Conservation (phyloP, 179 eudicot genomes). For the Drosera spatulata region DNA sequence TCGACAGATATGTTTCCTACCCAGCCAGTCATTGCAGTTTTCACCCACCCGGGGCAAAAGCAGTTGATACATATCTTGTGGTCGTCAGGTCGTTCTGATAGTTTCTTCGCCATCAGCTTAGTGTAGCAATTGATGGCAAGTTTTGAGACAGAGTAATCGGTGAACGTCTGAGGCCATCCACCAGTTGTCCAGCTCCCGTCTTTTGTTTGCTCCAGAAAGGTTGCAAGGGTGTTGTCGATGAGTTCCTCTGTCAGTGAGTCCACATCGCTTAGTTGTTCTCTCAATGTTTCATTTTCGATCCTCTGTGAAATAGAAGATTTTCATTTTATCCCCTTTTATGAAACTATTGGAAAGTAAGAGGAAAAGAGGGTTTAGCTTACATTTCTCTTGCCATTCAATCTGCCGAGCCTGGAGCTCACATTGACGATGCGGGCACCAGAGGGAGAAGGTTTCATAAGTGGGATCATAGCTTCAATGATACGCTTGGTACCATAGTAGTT, state of each 20-base stretch:
- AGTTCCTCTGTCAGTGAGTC: slow-evolving; percentile 59
- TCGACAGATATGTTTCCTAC: slow-evolving; percentile 64
- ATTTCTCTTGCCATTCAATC: slow-evolving; percentile 76
- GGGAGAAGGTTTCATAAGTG: slow-evolving; percentile 69
- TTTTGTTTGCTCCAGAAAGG: slow-evolving; percentile 62
- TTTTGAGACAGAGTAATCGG: slow-evolving; percentile 84
- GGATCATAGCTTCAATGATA: slow-evolving; percentile 66
- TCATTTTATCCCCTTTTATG: background rate
- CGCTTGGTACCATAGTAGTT: slow-evolving; percentile 85
- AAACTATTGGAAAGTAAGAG: background rate
- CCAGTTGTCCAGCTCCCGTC: slow-evolving; percentile 62
- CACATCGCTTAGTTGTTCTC: slow-evolving; percentile 53
- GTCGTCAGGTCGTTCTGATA: slow-evolving; percentile 58
- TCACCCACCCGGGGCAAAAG: slow-evolving; percentile 96
- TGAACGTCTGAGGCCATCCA: slow-evolving; percentile 69
- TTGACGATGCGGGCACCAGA: slow-evolving; percentile 81
- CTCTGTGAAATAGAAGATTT: slow-evolving; percentile 29
- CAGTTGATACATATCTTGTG: slow-evolving; percentile 63
- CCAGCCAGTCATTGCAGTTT: slow-evolving; percentile 96
- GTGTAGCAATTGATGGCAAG: slow-evolving; percentile 79
- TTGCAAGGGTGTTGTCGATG: slow-evolving; percentile 39
- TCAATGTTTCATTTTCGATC: slow-evolving; percentile 47
- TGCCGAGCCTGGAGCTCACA: slow-evolving; percentile 79
- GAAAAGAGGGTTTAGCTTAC: slow-evolving; percentile 28
- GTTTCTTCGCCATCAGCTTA: slow-evolving; percentile 48